These are phyloP conservation scores for Lasiosphaeria hispida DNA, from an alignment of 495 filamentous ascomycete species.

Conservation along the genomic window DNA sequence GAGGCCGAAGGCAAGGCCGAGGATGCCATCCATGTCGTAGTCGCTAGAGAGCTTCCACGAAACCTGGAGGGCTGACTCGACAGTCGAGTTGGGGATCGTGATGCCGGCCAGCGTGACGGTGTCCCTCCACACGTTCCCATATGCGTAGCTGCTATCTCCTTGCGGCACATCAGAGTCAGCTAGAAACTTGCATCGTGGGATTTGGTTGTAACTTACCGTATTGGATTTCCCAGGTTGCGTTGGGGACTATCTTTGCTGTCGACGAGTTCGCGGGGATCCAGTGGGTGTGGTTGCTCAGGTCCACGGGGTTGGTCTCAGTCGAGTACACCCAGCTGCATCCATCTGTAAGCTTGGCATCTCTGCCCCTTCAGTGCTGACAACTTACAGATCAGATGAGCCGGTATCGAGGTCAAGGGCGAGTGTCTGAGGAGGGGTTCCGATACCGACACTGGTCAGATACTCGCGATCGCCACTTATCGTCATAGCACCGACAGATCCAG, in stretches of 20 bases:
- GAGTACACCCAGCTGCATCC: conserved; percentile 24
- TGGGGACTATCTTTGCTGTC: conserved; percentile 52
- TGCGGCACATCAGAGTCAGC: background rate
- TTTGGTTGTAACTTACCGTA: conserved; percentile 56
- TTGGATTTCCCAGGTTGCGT: conserved; percentile 62
- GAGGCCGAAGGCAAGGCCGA: conserved; percentile 35
- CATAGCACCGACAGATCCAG: conserved; percentile 17
- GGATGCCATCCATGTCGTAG: conserved; percentile 33
- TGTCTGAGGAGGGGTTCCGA: conserved; percentile 68
- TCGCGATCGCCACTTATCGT: conserved; percentile 47
- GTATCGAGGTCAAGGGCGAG: conserved; percentile 70
- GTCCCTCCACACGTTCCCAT: conserved; percentile 40
- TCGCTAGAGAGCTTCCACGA: conserved; percentile 30
- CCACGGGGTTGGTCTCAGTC: conserved; percentile 16
- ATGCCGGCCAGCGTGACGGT: conserved; percentile 41
- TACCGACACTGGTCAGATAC: conserved; percentile 61
- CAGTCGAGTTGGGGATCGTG: conserved; percentile 59
- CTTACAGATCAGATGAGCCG: conserved; percentile 73
- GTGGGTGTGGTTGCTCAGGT: conserved; percentile 10
- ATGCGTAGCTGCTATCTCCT: conserved; percentile 31
- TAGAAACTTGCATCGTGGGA: background rate
- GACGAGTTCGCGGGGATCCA: conserved; percentile 55
- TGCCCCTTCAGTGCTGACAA: conserved; percentile 20
- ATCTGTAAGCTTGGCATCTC: background rate
- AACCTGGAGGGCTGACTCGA: conserved; percentile 36